A percentile compares a stretch with the other conserved stretches of the same genome.
Evolutionary conservation across 768 basidiomycete species (phyloP).

Genomic region (Krasilnikovozyma curviuscula): DNA sequence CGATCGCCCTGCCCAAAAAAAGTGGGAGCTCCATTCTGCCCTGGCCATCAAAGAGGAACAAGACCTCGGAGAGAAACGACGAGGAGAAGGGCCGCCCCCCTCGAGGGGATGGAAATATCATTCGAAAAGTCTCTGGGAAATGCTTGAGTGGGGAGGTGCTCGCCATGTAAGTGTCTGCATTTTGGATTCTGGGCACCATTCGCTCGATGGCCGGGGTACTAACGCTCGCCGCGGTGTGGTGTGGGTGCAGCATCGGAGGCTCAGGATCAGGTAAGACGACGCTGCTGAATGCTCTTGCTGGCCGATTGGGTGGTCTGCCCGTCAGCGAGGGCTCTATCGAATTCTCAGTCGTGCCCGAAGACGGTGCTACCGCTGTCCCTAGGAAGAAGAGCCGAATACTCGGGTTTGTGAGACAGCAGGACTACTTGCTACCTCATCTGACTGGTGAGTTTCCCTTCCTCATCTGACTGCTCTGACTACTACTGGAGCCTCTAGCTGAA

Average conservation of each 20-base stretch:
- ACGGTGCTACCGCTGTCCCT: conserved; percentile 7
- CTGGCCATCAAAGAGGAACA: too few relatives aligned
- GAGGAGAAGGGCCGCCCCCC: too few relatives aligned
- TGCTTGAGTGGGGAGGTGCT: conserved; percentile 28
- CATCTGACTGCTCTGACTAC: background rate
- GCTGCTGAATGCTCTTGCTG: conserved; percentile 26
- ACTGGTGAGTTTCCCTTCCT: conserved; percentile 18
- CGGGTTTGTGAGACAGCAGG: conserved; percentile 31
- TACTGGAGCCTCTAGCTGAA: background rate
- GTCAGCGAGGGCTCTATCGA: conserved; percentile 19
- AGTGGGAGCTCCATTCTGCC: too few relatives aligned
- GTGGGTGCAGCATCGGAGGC: conserved; percentile 18
- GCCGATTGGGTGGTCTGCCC: conserved; percentile 22
- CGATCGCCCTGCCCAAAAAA: conserved; percentile 19
- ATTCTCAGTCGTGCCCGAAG: conserved; percentile 1
- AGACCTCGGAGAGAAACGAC: too few relatives aligned
- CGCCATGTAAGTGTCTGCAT: conserved; percentile 23
- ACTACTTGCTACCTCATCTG: conserved; percentile 30
- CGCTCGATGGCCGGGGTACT: background rate
- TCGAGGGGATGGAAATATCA: too few relatives aligned
- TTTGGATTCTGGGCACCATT: conserved; percentile 7
- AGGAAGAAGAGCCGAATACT: conserved; percentile 16
- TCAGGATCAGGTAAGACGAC: conserved; percentile 27
- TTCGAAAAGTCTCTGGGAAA: conserved; percentile 21
- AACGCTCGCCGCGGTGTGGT: background rate